These are phyloP conservation scores for Boletus sp. DNA, from an alignment of 768 basidiomycete species.

Conservation along the genomic window DNA sequence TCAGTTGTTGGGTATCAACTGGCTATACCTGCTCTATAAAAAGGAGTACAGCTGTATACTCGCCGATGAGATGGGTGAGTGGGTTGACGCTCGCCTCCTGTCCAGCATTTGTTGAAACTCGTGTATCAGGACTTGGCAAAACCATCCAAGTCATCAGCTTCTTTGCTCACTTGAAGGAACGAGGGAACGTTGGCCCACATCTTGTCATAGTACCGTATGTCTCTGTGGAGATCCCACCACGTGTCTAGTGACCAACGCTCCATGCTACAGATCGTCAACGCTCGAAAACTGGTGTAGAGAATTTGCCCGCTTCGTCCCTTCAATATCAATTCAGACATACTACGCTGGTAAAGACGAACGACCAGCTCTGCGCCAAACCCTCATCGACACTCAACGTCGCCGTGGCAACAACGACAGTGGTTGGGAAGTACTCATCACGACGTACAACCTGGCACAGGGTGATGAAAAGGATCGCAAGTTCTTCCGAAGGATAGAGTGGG, in stretches of 20 bases:
- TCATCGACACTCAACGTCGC: slow-evolving; percentile 57
- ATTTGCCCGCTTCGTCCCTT: slow-evolving; percentile 87
- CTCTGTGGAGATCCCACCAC: background rate
- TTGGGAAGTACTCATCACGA: slow-evolving; percentile 94
- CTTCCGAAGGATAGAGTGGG: slow-evolving; percentile 87
- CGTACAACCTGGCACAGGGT: slow-evolving; percentile 92
- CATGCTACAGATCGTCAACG: slow-evolving; percentile 73
- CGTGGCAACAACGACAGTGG: slow-evolving; percentile 52
- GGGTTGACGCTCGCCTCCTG: background rate
- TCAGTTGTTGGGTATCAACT: slow-evolving; percentile 96
- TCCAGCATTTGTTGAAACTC: background rate
- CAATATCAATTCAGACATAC: slow-evolving; percentile 84
- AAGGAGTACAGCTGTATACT: slow-evolving; percentile 88
- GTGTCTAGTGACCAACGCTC: slow-evolving; percentile 7
- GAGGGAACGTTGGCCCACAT: slow-evolving; percentile 79
- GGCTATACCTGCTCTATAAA: slow-evolving; percentile 86
- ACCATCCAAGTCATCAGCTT: slow-evolving; percentile 99
- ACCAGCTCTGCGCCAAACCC: slow-evolving; percentile 63
- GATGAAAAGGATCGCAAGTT: slow-evolving; percentile 88
- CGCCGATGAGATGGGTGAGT: slow-evolving; percentile 97
- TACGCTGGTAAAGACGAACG: slow-evolving; percentile 93
- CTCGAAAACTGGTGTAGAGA: slow-evolving; percentile 99
- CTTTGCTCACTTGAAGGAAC: slow-evolving; percentile 84
- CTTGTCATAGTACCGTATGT: slow-evolving; percentile 94
- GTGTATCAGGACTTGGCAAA: slow-evolving; percentile 82